Percentiles rank a stretch among this genome's conserved stretches.
Conservation (phyloP, 1,284 basidiomycete genomes). For the Irpex rosettiformis region DNA sequence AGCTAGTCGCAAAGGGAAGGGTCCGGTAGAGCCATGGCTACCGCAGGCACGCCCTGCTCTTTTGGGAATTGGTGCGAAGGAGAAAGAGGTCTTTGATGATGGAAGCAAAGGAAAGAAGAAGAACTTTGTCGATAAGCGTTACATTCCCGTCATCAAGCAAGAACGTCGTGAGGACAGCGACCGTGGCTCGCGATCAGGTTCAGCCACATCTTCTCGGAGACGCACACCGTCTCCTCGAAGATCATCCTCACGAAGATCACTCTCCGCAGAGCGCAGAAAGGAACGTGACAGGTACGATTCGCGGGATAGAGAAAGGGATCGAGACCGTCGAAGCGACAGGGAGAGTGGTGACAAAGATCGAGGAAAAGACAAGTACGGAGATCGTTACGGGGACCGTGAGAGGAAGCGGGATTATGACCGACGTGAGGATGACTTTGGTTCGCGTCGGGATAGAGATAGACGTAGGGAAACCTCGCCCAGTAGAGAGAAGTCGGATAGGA, state of each 20-base stretch:
- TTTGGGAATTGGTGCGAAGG: slow-evolving; percentile 90
- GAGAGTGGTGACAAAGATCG: not conserved
- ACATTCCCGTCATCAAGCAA: slow-evolving; percentile 71
- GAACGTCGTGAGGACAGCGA: slow-evolving; percentile 37
- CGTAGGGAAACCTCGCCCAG: slow-evolving; percentile 32
- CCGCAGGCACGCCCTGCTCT: slow-evolving; percentile 80
- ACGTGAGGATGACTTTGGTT: slow-evolving; percentile 3
- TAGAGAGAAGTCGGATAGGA: slow-evolving; percentile 16
- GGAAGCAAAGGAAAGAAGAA: slow-evolving; percentile 48
- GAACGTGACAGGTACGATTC: slow-evolving; percentile 28
- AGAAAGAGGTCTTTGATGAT: slow-evolving; percentile 65
- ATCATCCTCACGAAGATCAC: slow-evolving; percentile 20
- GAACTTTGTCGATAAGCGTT: slow-evolving; percentile 59
- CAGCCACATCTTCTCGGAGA: slow-evolving; percentile 15
- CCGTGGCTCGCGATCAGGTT: slow-evolving; percentile 17
- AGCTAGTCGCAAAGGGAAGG: slow-evolving; percentile 50
- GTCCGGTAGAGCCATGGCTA: slow-evolving; percentile 70
- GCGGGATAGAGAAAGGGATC: slow-evolving; percentile 24
- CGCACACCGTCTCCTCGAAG: slow-evolving; percentile 22
- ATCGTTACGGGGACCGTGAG: slow-evolving; percentile 18
- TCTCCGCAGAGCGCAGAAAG: slow-evolving; percentile 24
- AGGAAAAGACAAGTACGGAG: slow-evolving; percentile 6
- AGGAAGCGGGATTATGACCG: slow-evolving; percentile 15
- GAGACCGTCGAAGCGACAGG: slow-evolving; percentile 22
- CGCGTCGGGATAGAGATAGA: slow-evolving; percentile 1